phyloP scores from a whole-genome alignment of 2,329 filamentous ascomycete genomes.

The Beauveria rudraprayagi region DNA sequence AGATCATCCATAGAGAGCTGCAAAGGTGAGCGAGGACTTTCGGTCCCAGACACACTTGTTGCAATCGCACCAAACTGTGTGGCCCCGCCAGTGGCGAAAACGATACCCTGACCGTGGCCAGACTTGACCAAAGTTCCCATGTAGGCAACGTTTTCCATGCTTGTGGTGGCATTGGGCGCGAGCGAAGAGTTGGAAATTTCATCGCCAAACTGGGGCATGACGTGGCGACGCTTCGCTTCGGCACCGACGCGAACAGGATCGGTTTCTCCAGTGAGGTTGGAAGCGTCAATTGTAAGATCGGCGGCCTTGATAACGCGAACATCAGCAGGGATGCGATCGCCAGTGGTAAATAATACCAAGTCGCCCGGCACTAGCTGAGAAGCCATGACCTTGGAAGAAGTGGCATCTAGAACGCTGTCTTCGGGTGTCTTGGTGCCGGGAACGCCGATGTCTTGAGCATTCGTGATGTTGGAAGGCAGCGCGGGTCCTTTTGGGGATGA shows the following conservation, averaged over 20 bases:
- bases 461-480: slow-evolving; percentile 41
- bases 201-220: slow-evolving; percentile 13
- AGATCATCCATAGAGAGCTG: slow-evolving; percentile 97
- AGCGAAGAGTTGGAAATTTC: not conserved
- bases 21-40: slow-evolving; percentile 86
- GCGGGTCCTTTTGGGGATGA: slow-evolving; percentile 28
- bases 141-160: slow-evolving; percentile 86
- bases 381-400: slow-evolving; percentile 79
- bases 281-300: slow-evolving; percentile 90
- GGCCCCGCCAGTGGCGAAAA: slow-evolving; percentile 89
- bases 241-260: slow-evolving; percentile 78
- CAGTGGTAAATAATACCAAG: slow-evolving; percentile 86
- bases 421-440: slow-evolving; percentile 50
- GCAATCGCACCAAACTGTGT: slow-evolving; percentile 97
- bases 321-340: slow-evolving; percentile 92
- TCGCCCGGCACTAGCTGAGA: slow-evolving; percentile 85
- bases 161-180: slow-evolving; percentile 20
- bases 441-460: slow-evolving; percentile 32
- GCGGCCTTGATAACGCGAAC: slow-evolving; percentile 86
- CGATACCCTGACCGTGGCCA: slow-evolving; percentile 88
- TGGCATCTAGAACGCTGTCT: slow-evolving; percentile 58
- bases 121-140: slow-evolving; percentile 97
- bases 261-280: slow-evolving; percentile 93
- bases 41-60: slow-evolving; percentile 86
- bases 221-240: slow-evolving; percentile 39